phyloP scores from a whole-genome alignment of 2,329 filamentous ascomycete species.

The Arthrobotrys musiformis region DNA sequence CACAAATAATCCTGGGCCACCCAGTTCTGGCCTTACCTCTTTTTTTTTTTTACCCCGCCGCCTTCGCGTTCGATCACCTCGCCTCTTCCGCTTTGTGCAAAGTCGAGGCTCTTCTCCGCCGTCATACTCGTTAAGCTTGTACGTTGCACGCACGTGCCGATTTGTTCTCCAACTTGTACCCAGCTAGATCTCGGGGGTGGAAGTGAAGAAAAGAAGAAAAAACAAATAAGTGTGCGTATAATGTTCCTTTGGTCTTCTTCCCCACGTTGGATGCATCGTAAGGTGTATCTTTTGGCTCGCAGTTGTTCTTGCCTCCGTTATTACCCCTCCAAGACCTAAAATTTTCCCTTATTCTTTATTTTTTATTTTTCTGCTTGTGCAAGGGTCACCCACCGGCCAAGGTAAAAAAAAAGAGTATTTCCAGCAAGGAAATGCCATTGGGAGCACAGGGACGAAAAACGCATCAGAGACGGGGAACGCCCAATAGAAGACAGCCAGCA shows the following conservation, averaged over 20 bases:
- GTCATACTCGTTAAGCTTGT: slow-evolving; percentile 45
- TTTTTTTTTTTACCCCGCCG: slow-evolving; percentile 49
- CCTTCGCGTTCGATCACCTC: slow-evolving; percentile 49
- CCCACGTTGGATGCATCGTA: slow-evolving; percentile 38
- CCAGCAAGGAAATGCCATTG: slow-evolving; percentile 46
- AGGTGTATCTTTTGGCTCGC: slow-evolving; percentile 27
- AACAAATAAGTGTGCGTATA: slow-evolving; percentile 49
- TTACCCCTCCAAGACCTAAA: slow-evolving; percentile 52
- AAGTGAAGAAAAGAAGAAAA: slow-evolving; percentile 41
- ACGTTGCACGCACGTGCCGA: slow-evolving; percentile 44
- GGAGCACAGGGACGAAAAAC: slow-evolving; percentile 43
- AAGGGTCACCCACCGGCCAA: slow-evolving; percentile 42
- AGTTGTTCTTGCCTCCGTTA: slow-evolving; percentile 34
- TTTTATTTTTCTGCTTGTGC: slow-evolving; percentile 37
- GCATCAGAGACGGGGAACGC: slow-evolving; percentile 29
- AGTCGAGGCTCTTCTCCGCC: slow-evolving; percentile 51
- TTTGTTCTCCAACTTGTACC: slow-evolving; percentile 22
- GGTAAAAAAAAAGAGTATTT: slow-evolving; percentile 43
- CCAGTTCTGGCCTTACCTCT: slow-evolving; percentile 26
- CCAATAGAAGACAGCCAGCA: slow-evolving; percentile 55
- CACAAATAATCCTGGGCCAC: slow-evolving; percentile 51
- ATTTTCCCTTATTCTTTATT: slow-evolving; percentile 9
- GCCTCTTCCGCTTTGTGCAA: slow-evolving; percentile 54
- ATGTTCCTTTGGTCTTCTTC: slow-evolving; percentile 37
- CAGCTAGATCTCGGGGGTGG: slow-evolving; percentile 29